A percentile compares a stretch with the other conserved stretches of the same genome.
These are phyloP conservation scores for Cajanus cajan DNA, from an alignment of 306 rosid genomes.

Conservation along the genomic window DNA sequence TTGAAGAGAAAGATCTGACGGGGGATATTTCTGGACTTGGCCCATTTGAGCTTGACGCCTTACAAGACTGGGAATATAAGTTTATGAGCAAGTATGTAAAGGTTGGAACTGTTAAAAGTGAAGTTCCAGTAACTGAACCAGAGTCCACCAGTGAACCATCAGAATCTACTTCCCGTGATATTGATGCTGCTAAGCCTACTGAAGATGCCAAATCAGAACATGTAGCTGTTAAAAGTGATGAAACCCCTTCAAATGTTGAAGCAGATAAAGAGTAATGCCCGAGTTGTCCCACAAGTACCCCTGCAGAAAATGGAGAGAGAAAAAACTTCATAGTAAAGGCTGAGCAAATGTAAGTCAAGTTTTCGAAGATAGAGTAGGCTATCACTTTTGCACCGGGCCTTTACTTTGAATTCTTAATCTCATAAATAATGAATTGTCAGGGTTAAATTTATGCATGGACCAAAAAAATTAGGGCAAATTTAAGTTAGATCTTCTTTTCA, in stretches of 20 bases:
- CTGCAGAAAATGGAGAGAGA: background rate
- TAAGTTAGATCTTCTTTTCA: background rate
- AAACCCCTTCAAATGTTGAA: conserved; percentile 44
- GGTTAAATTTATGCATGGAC: conserved; percentile 1
- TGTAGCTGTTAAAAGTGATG: conserved; percentile 52
- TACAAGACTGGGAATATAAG: conserved; percentile 97
- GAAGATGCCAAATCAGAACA: conserved; percentile 47
- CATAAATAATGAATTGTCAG: conserved; percentile 30
- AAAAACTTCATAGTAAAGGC: conserved; percentile 13
- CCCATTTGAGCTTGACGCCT: conserved; percentile 70
- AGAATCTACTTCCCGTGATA: conserved; percentile 39
- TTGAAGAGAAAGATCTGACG: conserved; percentile 82
- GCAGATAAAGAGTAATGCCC: conserved; percentile 38
- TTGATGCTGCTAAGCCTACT: conserved; percentile 42
- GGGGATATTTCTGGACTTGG: conserved; percentile 89
- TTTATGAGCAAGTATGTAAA: conserved; percentile 82
- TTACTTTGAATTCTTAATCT: conserved; percentile 23
- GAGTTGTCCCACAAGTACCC: background rate
- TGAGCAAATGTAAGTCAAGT: conserved; percentile 14
- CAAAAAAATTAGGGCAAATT: background rate
- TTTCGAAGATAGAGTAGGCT: conserved; percentile 27
- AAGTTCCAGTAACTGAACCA: conserved; percentile 48
- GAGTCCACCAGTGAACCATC: conserved; percentile 48
- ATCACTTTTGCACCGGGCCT: conserved; percentile 7
- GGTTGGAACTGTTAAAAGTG: conserved; percentile 71